These are phyloP conservation scores for Paracamarosporium sp. DNA, from an alignment of 2,329 filamentous ascomycete genomes.

Conservation along the genomic window DNA sequence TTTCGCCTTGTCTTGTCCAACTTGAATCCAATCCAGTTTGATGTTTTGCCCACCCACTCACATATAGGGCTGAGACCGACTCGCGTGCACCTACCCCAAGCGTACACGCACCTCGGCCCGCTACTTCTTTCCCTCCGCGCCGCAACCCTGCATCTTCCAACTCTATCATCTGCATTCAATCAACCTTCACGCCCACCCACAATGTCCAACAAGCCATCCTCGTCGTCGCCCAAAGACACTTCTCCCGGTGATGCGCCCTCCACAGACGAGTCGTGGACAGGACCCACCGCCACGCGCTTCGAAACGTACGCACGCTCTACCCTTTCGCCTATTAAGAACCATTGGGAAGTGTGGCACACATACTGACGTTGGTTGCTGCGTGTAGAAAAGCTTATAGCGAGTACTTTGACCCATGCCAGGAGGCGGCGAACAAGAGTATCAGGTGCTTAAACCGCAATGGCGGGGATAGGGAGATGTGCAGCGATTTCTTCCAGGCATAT, in stretches of 20 bases:
- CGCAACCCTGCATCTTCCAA: not conserved
- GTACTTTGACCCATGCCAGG: slow-evolving; percentile 95
- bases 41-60: not conserved
- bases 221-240: not conserved
- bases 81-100: not conserved
- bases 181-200: slow-evolving; percentile 5
- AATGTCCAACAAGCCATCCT: slow-evolving; percentile 9
- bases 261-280: slow-evolving; percentile 19
- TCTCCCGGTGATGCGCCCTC: not conserved
- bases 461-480: slow-evolving; percentile 87
- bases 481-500: slow-evolving; percentile 95
- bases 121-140: not conserved
- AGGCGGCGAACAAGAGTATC: slow-evolving; percentile 84
- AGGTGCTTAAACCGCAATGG: slow-evolving; percentile 88
- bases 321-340: no score
- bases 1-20: not conserved
- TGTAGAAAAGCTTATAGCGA: slow-evolving; percentile 84
- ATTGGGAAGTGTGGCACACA: no score
- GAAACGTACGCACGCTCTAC: slow-evolving; percentile 43
- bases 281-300: slow-evolving; percentile 47
- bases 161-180: not conserved
- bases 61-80: not conserved
- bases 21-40: not conserved
- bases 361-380: no score
- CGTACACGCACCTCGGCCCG: not conserved